These are phyloP conservation scores for Candida tropicalis DNA, from an alignment of 1,139 yeast genomes.

Conservation along the genomic window DNA sequence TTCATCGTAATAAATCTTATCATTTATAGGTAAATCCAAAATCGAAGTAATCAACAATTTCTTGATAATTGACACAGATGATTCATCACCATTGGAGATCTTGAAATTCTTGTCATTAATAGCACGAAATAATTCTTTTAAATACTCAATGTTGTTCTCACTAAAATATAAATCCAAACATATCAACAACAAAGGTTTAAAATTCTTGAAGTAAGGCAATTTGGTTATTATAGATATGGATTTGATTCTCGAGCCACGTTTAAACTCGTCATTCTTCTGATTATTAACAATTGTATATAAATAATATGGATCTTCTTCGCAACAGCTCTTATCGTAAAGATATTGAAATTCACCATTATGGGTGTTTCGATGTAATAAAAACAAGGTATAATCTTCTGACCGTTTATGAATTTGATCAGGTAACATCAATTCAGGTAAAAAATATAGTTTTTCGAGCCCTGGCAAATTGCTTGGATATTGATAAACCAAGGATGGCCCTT, in stretches of 20 bases:
- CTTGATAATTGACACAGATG: constrained; percentile 33
- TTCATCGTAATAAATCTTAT: constrained; percentile 46
- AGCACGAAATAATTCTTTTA: constrained; percentile 34
- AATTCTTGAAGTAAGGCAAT: constrained; percentile 55
- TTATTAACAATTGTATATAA: constrained; percentile 61
- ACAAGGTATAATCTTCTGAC: constrained; percentile 61
- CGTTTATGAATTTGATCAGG: constrained; percentile 66
- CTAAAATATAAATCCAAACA: constrained; percentile 53
- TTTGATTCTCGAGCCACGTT: constrained; percentile 59
- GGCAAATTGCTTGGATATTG: constrained; percentile 53
- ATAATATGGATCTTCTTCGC: constrained; percentile 49
- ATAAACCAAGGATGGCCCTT: constrained; percentile 53
- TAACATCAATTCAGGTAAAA: constrained; percentile 60
- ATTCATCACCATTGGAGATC: constrained; percentile 22
- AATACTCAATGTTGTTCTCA: constrained; percentile 23
- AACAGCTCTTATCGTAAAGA: constrained; percentile 30
- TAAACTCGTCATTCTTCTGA: constrained; percentile 43
- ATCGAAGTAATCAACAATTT: constrained; percentile 48
- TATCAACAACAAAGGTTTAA: constrained; percentile 58
- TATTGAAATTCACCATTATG: constrained; percentile 47
- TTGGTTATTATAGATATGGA: constrained; percentile 57
- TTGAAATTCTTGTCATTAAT: constrained; percentile 38
- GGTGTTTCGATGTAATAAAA: constrained; percentile 47
- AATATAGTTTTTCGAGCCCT: constrained; percentile 40
- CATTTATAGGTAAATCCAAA: constrained; percentile 49